Base-by-base conservation (phyloP, 106 monocot genomes). In the Dendrobium catenatum region DNA sequence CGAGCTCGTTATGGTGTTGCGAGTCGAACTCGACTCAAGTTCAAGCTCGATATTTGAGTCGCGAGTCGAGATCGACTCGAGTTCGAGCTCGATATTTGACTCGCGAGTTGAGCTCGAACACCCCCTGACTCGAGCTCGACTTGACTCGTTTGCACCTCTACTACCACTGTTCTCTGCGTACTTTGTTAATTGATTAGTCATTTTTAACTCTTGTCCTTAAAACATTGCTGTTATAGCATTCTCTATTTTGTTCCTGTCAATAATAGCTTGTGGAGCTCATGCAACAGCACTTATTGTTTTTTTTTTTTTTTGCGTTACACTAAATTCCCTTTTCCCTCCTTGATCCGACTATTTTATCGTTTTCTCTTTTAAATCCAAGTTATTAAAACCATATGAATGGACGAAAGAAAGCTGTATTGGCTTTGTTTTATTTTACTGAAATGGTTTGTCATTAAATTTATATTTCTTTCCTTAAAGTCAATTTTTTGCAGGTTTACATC, bases 401-500 rank as follows among this genome's bases (percentile, higher is more conserved):
- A 70, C 2, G 15, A 70, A 33, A 70, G 31, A 70, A 70, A 70
- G 33, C 70, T 11, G 4, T 15, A n/a, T 31, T 15, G 15, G 11
- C 37, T 70, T 70, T 70, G 70, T 16, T 61, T 61, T 61, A 61
- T 37, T 70, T 31, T 33, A 5, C 29, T 29, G 29, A 9, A 68
- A 27, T 68, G 22, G 7, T 29, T 33, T 70, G 20, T 33, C 70
- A 70, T 70, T 70, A 13, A 37, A 70, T 29, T 70, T 37, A 70
- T 70, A 70, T 33, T 66, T 61, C 26, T 64, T 64, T 70, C 33
- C 33, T 70, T 70, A 37, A 0, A 37, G 13, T 37, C 16, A 37
- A 16, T 27, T 61, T 81, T 46, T 82, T 82, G 54, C 82, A 93
- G 93, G 79, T 95, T 95, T 85, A 91, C 93, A 48, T 92, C 96